These are phyloP conservation scores for Lepiota brunneoincarnata DNA, from an alignment of 768 basidiomycete genomes.

Conservation along the genomic window DNA sequence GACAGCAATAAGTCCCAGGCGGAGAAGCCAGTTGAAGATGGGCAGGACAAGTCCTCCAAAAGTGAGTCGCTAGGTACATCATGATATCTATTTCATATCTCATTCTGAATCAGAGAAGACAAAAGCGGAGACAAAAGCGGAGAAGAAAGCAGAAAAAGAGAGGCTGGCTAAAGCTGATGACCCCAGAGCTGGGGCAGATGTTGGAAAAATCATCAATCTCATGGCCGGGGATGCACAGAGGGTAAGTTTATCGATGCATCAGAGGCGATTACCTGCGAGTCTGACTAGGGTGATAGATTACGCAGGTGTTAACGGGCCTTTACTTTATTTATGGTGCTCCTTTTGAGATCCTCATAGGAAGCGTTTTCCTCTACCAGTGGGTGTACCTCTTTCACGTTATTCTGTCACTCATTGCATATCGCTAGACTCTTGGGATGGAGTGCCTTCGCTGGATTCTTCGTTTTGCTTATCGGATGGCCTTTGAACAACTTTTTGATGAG, in stretches of 20 bases:
- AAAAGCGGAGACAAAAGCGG: conserved; percentile 29
- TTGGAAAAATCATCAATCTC: conserved; percentile 87
- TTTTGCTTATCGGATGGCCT: conserved; percentile 65
- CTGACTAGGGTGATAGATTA: conserved; percentile 29
- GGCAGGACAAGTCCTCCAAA: conserved; percentile 15
- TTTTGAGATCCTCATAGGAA: conserved; percentile 73
- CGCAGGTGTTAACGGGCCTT: conserved; percentile 49
- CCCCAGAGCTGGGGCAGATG: conserved; percentile 75
- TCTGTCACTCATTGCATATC: background rate
- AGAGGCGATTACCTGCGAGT: background rate
- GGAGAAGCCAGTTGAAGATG: conserved; percentile 26
- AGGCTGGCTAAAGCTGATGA: conserved; percentile 44
- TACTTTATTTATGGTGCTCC: conserved; percentile 78
- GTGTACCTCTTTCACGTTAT: conserved; percentile 13
- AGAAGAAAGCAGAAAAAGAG: conserved; percentile 36
- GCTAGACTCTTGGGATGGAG: conserved; percentile 59
- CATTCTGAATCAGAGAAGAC: conserved; percentile 20
- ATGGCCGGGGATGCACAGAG: conserved; percentile 80
- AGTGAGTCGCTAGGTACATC: background rate
- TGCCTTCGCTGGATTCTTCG: conserved; percentile 75
- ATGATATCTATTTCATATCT: background rate
- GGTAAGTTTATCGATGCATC: conserved; percentile 23
- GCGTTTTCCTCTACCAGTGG: conserved; percentile 74
- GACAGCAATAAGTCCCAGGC: conserved; percentile 40
- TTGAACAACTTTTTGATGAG: conserved; percentile 66